A percentile compares a stretch with the other conserved stretches of the same genome.
These are phyloP conservation scores for Stylonectria norvegica DNA, from an alignment of 2,329 filamentous ascomycete species.

Conservation along the genomic window DNA sequence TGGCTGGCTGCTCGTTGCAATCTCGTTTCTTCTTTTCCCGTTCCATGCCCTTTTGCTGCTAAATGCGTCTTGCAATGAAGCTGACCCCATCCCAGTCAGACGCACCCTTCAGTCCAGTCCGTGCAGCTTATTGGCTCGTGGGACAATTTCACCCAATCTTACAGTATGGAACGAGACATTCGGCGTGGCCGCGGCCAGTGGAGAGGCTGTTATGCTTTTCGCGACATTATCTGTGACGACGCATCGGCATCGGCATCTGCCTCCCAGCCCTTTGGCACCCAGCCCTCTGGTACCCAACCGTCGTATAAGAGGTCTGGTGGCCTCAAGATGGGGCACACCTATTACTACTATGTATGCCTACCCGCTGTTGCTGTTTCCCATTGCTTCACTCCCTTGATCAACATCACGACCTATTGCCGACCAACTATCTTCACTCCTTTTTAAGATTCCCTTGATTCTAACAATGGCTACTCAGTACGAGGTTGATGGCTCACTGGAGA, in stretches of 20 bases:
- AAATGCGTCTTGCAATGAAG: constrained; percentile 14
- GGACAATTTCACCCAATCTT: constrained; percentile 84
- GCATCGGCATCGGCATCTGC: constrained; percentile 40
- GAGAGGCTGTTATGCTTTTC: constrained; percentile 84
- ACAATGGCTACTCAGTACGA: constrained; percentile 62
- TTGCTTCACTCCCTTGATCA: constrained; percentile 5
- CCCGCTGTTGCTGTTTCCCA: constrained; percentile 6
- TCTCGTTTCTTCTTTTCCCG: constrained; percentile 22
- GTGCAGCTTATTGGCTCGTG: constrained; percentile 87
- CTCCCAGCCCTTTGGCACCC: constrained; percentile 20
- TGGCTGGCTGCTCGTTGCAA: constrained; percentile 23
- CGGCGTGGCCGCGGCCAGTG: constrained; percentile 73
- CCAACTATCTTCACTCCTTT: constrained; percentile 3
- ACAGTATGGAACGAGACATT: constrained; percentile 76
- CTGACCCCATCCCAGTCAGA: constrained; percentile 47
- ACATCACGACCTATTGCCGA: constrained; percentile 6
- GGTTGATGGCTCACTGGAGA: constrained; percentile 73
- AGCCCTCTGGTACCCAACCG: constrained; percentile 18
- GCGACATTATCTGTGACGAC: constrained; percentile 80
- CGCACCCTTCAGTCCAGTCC: constrained; percentile 58
- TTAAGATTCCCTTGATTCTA: constrained; percentile 12
- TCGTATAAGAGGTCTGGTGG: constrained; percentile 63
- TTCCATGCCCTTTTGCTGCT: constrained; percentile 18
- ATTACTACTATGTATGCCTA: constrained; percentile 86
- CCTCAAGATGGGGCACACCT: constrained; percentile 86